Percentiles rank a stretch among this genome's conserved stretches.
Evolutionary conservation across 1,284 basidiomycete species (phyloP).

Genomic region (Stygiomarasmius scandens): DNA sequence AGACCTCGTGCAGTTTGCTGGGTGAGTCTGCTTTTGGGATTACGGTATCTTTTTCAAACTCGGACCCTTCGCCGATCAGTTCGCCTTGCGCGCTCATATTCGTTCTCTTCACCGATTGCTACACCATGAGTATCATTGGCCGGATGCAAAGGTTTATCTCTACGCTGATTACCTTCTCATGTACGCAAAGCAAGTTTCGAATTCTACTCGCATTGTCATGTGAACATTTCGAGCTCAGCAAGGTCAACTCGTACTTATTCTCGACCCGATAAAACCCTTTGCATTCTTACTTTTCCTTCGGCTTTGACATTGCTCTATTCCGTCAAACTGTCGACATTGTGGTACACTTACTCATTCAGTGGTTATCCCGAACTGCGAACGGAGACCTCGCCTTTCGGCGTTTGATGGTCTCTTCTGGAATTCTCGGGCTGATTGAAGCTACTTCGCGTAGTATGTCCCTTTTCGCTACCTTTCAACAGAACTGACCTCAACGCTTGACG

Average conservation of each 20-base stretch:
- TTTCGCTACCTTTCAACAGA: too few relatives aligned
- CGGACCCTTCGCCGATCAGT: background rate
- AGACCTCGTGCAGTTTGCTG: conserved; percentile 7
- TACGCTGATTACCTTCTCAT: background rate
- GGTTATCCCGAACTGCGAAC: background rate
- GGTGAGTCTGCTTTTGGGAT: background rate
- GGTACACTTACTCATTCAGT: background rate
- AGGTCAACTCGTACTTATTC: background rate
- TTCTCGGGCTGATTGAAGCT: background rate
- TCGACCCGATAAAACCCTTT: background rate
- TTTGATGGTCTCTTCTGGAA: background rate
- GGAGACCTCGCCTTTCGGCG: background rate
- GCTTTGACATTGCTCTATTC: background rate
- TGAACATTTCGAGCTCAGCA: background rate
- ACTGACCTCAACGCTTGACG: too few relatives aligned
- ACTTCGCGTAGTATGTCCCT: too few relatives aligned
- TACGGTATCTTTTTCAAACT: background rate
- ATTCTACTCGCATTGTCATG: background rate
- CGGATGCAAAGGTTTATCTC: background rate
- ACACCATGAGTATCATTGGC: background rate
- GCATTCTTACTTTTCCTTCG: background rate
- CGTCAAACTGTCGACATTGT: background rate
- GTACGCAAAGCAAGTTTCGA: background rate
- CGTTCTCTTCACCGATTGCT: background rate
- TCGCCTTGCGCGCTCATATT: conserved; percentile 4